A percentile compares a stretch with the other conserved stretches of the same genome.
phyloP scores from a whole-genome alignment of 192 early-diverging fungal species.

The Jimgerdemannia flammicorona region DNA sequence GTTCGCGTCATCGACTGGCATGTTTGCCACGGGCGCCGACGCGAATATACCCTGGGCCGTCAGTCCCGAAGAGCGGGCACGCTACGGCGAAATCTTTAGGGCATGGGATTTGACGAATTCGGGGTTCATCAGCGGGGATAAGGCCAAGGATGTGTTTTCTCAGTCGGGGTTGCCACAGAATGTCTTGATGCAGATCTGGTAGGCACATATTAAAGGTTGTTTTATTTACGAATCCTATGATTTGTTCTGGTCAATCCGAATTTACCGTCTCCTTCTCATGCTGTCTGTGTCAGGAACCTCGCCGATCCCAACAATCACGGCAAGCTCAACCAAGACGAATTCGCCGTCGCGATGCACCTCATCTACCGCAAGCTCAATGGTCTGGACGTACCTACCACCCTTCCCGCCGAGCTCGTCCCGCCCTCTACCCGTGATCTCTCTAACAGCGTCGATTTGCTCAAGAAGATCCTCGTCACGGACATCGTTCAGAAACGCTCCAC shows the following conservation, averaged over 20 bases:
- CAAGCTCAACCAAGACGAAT: slow-evolving; percentile 92
- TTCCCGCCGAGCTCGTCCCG: slow-evolving; percentile 86
- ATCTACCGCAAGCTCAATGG: slow-evolving; percentile 87
- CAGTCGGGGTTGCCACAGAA: slow-evolving; percentile 47
- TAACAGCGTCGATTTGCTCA: slow-evolving; percentile 58
- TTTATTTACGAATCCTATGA: slow-evolving; percentile 4
- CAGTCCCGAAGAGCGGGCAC: slow-evolving; percentile 29
- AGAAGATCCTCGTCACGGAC: slow-evolving; percentile 59
- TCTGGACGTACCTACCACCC: slow-evolving; percentile 65
- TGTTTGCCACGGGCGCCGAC: background rate
- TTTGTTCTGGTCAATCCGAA: slow-evolving; percentile 2
- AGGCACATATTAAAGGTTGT: slow-evolving; percentile 4
- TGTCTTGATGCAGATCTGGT: slow-evolving; percentile 55
- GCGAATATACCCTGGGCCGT: slow-evolving; percentile 9
- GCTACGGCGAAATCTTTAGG: slow-evolving; percentile 34
- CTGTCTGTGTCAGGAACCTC: slow-evolving; percentile 47
- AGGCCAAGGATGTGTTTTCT: slow-evolving; percentile 55
- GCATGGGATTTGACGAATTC: slow-evolving; percentile 47
- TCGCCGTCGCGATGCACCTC: slow-evolving; percentile 96
- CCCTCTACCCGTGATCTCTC: slow-evolving; percentile 81
- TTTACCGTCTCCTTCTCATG: background rate
- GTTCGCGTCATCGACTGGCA: background rate
- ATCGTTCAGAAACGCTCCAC: slow-evolving; percentile 38
- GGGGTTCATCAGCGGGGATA: slow-evolving; percentile 45
- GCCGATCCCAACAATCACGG: slow-evolving; percentile 79